Evolutionary conservation across 1,139 yeast species (phyloP).

Genomic region (Spathaspora sp.): DNA sequence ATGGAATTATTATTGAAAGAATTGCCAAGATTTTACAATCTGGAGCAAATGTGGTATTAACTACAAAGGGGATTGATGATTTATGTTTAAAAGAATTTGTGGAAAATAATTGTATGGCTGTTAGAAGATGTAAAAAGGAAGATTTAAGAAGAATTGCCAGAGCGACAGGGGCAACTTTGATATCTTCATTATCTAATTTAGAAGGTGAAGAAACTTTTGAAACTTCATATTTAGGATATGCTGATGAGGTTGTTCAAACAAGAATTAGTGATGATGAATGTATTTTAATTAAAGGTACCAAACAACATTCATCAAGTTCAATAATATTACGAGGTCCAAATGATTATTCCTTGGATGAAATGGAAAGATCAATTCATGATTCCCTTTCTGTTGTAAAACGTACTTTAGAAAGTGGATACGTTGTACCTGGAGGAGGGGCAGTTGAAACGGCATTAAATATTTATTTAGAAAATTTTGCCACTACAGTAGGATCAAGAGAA

Average conservation of each 20-base stretch:
- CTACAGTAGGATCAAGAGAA: constrained; percentile 96
- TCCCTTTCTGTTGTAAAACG: constrained; percentile 94
- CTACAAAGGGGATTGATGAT: constrained; percentile 98
- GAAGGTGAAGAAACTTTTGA: constrained; percentile 99
- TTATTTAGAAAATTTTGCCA: constrained; percentile 94
- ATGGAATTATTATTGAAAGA: constrained; percentile 86
- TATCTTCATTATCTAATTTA: constrained; percentile 83
- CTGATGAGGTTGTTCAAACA: constrained; percentile 90
- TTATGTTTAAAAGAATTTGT: constrained; percentile 93
- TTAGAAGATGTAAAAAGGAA: constrained; percentile 95
- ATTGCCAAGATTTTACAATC: constrained; percentile 82
- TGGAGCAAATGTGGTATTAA: constrained; percentile 95
- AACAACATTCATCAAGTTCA: constrained; percentile 89
- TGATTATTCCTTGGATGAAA: constrained; percentile 94
- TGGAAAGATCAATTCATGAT: constrained; percentile 96
- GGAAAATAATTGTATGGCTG: constrained; percentile 96
- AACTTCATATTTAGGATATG: constrained; percentile 78
- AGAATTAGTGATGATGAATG: constrained; percentile 96
- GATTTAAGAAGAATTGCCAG: constrained; percentile 95
- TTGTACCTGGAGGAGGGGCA: constrained; percentile 99
- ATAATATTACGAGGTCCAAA: constrained; percentile 94
- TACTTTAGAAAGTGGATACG: constrained; percentile 89
- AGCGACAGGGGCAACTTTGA: constrained; percentile 95
- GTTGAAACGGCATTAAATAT: constrained; percentile 96
- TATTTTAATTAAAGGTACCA: constrained; percentile 89